phyloP scores from a whole-genome alignment of 2,329 filamentous ascomycete species.

The Botrytis aclada region DNA sequence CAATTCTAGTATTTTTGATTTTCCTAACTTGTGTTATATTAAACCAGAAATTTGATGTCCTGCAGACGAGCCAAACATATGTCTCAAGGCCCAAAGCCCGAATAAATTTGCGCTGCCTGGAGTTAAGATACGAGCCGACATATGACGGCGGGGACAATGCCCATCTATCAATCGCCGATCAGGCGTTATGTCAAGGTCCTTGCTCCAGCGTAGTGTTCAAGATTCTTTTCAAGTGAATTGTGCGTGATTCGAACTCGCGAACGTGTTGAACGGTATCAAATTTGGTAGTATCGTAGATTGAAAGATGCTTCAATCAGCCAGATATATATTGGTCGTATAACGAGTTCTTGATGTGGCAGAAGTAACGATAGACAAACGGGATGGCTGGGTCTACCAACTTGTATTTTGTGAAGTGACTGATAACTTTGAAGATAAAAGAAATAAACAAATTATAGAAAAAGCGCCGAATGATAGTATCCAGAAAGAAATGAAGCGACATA shows the following conservation, averaged over 20 bases:
- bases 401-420: not conserved
- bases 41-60: not conserved
- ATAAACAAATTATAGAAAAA: not conserved
- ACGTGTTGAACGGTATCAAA: not conserved
- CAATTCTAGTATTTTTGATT: too few species aligned
- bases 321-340: not conserved
- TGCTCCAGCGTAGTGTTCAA: not conserved
- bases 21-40: not conserved
- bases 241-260: not conserved
- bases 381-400: not conserved
- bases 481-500: not conserved
- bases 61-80: not conserved
- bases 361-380: not conserved
- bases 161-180: not conserved
- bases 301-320: not conserved
- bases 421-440: not conserved
- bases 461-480: not conserved
- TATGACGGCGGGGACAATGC: not conserved
- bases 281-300: not conserved
- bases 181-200: not conserved
- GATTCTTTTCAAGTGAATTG: not conserved
- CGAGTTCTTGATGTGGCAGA: not conserved
- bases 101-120: not conserved
- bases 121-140: not conserved
- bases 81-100: not conserved